phyloP scores from a whole-genome alignment of 140 eudicot species.

The Cichorium intybus region DNA sequence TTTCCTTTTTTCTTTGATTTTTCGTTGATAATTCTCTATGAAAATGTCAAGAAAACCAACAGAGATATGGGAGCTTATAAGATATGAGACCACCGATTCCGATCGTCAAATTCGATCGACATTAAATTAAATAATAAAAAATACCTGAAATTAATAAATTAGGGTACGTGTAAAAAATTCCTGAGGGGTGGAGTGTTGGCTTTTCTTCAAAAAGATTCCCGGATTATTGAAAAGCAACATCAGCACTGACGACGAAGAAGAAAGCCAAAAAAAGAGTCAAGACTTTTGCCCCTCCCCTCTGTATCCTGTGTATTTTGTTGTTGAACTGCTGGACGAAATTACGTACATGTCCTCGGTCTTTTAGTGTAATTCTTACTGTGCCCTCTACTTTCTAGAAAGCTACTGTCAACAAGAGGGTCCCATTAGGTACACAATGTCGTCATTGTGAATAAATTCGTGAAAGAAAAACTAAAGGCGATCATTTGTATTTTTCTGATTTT shows the following conservation, averaged over 20 bases:
- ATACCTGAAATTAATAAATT: constrained; percentile 3
- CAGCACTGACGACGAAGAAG: constrained; percentile 20
- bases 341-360: neutral
- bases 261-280: neutral
- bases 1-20: neutral
- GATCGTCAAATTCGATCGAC: constrained; percentile 12
- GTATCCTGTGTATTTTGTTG: neutral
- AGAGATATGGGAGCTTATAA: constrained; percentile 5
- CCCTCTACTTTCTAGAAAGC: neutral
- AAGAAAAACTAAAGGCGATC: neutral
- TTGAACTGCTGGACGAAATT: constrained; percentile 7
- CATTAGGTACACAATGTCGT: constrained; percentile 2
- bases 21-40: constrained; percentile 13
- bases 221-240: constrained; percentile 16
- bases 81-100: constrained; percentile 10
- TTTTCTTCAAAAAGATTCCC: constrained; percentile 10
- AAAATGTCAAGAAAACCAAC: constrained; percentile 11
- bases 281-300: neutral
- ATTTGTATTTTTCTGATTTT: neutral
- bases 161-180: constrained; percentile 18
- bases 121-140: neutral
- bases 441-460: neutral
- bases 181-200: constrained; percentile 13
- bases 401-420: neutral
- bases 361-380: neutral